A percentile compares a stretch with the other conserved stretches of the same genome.
Evolutionary conservation across 305 asterid species (phyloP).

Genomic region (Solanum aculeatissimum): DNA sequence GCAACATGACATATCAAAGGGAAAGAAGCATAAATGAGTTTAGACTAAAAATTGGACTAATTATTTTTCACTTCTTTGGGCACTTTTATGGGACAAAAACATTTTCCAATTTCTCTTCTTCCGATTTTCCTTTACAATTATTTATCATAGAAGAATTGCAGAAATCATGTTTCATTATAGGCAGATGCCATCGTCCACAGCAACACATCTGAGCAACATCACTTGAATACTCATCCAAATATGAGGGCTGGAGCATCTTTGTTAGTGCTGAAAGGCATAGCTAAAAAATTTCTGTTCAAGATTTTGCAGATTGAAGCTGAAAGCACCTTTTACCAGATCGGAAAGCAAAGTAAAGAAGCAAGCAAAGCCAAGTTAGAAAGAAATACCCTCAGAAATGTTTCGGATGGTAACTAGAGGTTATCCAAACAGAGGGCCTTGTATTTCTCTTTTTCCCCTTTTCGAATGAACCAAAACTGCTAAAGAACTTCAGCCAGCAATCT

Average conservation of each 20-base stretch:
- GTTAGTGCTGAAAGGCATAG: neutral
- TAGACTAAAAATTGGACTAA: neutral
- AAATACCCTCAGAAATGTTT: neutral
- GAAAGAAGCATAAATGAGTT: neutral
- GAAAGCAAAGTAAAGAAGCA: neutral
- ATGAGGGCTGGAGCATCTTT: neutral
- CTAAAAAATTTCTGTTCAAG: neutral
- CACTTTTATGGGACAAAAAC: neutral
- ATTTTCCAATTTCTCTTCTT: neutral
- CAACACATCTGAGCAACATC: neutral
- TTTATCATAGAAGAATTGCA: neutral
- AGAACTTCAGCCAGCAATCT: neutral
- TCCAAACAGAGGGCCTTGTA: neutral
- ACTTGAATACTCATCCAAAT: neutral
- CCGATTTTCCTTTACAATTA: neutral
- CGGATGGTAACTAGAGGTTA: neutral
- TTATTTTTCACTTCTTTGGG: neutral
- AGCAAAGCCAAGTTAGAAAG: neutral
- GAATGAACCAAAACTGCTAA: neutral
- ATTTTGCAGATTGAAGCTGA: neutral
- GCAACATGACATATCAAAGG: slow-evolving; percentile 6
- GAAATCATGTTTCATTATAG: neutral
- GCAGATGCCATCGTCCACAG: neutral
- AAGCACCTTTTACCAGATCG: neutral
- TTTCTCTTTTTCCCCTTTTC: neutral